A percentile compares a stretch with the other conserved stretches of the same genome.
These are phyloP conservation scores for Aureobasidium sp. DNA, from an alignment of 2,329 filamentous ascomycete species.

Conservation along the genomic window DNA sequence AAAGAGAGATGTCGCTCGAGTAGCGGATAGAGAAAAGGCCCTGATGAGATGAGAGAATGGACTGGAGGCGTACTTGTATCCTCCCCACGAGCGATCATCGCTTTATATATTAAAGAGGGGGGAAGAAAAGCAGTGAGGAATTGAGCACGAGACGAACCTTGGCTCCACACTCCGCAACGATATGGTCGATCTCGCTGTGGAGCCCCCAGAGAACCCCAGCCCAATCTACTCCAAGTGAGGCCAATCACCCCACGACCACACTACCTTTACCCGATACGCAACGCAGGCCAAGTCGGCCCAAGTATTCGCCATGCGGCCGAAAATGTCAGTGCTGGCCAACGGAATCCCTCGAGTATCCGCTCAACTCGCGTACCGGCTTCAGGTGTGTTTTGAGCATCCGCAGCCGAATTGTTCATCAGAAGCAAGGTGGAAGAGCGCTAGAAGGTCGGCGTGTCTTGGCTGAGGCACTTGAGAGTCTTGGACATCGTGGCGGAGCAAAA, in stretches of 20 bases:
- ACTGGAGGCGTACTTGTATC: not conserved
- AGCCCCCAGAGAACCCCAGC: slow-evolving; percentile 4
- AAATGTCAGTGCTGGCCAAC: slow-evolving; percentile 2
- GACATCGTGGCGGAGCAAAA: slow-evolving; percentile 11
- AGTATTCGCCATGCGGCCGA: slow-evolving; percentile 12
- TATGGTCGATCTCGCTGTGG: slow-evolving; percentile 9
- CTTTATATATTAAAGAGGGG: slow-evolving; percentile 10
- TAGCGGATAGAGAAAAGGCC: not conserved
- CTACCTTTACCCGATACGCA: not conserved
- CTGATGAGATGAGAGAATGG: not conserved
- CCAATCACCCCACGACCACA: slow-evolving; percentile 7
- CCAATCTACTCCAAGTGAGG: not conserved
- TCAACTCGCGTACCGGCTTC: not conserved
- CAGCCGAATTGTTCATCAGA: slow-evolving; percentile 2
- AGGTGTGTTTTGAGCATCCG: not conserved
- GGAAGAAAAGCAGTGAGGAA: not conserved
- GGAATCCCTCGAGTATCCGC: not conserved
- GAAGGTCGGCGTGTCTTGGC: slow-evolving; percentile 11
- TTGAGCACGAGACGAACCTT: not conserved
- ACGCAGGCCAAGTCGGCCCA: slow-evolving; percentile 13
- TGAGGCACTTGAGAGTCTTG: not conserved
- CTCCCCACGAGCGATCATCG: not conserved
- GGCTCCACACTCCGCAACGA: slow-evolving; percentile 1
- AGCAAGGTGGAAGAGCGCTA: slow-evolving; percentile 10
- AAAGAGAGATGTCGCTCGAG: not conserved